Conservation (phyloP, 2,329 filamentous ascomycete genomes). For the Exophiala sp. region DNA sequence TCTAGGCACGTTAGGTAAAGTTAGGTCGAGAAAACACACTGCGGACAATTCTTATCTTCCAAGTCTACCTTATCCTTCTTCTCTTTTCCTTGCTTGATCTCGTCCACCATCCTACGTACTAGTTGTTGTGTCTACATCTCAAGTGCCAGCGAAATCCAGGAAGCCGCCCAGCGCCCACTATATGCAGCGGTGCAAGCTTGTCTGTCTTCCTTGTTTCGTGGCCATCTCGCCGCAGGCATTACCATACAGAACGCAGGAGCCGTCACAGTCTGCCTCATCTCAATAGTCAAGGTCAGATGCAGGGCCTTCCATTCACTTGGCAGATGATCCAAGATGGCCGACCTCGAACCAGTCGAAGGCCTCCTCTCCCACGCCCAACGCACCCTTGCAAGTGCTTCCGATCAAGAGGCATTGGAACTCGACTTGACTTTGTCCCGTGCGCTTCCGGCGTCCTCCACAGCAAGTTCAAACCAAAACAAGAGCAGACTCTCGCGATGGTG, state of each 20-base stretch:
- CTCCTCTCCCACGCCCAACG: conserved; percentile 7
- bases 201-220: too few species aligned
- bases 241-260: not conserved
- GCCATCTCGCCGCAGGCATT: not conserved
- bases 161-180: not conserved
- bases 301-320: too few species aligned
- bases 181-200: too few species aligned
- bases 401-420: conserved; percentile 24
- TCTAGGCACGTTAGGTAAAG: too few species aligned
- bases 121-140: not conserved
- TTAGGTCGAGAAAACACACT: too few species aligned
- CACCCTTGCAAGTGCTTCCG: conserved; percentile 14
- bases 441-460: conserved; percentile 2
- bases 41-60: too few species aligned
- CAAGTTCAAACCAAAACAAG: conserved; percentile 7
- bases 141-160: not conserved
- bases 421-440: not conserved
- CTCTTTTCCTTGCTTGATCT: not conserved
- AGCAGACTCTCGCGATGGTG: conserved; percentile 14
- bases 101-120: not conserved
- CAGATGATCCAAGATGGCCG: conserved; percentile 1
- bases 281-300: not conserved
- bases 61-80: not conserved
- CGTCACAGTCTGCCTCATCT: not conserved
- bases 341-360: not conserved